These are phyloP conservation scores for Scheffersomyces stambukii DNA, from an alignment of 1,139 yeast species.

Conservation along the genomic window DNA sequence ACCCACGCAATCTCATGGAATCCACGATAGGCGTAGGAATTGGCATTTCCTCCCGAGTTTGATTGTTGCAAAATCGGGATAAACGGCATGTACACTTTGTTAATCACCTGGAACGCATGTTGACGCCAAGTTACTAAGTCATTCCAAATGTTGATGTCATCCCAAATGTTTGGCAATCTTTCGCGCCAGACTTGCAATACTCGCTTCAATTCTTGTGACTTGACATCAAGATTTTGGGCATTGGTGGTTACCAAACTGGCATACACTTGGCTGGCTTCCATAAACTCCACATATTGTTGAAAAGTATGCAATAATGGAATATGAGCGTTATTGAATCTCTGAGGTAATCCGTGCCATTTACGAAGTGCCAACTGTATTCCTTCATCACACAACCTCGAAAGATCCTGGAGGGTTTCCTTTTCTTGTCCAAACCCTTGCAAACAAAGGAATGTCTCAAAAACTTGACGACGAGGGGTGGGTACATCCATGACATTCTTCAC, in stretches of 20 bases:
- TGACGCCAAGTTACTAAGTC: slow-evolving; percentile 98
- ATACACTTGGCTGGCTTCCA: slow-evolving; percentile 96
- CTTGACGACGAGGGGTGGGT: slow-evolving; percentile 95
- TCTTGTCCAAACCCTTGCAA: slow-evolving; percentile 93
- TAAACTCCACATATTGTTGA: slow-evolving; percentile 95
- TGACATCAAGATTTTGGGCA: slow-evolving; percentile 85
- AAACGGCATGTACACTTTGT: slow-evolving; percentile 89
- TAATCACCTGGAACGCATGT: slow-evolving; percentile 96
- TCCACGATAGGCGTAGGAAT: slow-evolving; percentile 93
- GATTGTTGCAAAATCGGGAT: slow-evolving; percentile 82
- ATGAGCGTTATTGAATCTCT: slow-evolving; percentile 77
- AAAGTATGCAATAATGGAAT: slow-evolving; percentile 87
- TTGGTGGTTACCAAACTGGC: slow-evolving; percentile 85
- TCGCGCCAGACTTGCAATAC: slow-evolving; percentile 98
- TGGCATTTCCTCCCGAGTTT: slow-evolving; percentile 67
- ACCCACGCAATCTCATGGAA: slow-evolving; percentile 99
- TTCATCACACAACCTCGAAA: slow-evolving; percentile 86
- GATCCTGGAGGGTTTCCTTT: slow-evolving; percentile 74
- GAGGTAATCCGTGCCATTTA: slow-evolving; percentile 91
- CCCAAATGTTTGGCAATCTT: slow-evolving; percentile 94
- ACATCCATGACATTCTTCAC: slow-evolving; percentile 97
- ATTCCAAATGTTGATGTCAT: slow-evolving; percentile 96
- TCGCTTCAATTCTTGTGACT: slow-evolving; percentile 90
- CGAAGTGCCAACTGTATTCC: slow-evolving; percentile 91
- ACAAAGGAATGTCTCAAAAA: slow-evolving; percentile 89